Evolutionary conservation across 306 rosid genomes (phyloP), one percentile per base, ranked within the genome.

Genomic region (Acacia acuminata): DNA sequence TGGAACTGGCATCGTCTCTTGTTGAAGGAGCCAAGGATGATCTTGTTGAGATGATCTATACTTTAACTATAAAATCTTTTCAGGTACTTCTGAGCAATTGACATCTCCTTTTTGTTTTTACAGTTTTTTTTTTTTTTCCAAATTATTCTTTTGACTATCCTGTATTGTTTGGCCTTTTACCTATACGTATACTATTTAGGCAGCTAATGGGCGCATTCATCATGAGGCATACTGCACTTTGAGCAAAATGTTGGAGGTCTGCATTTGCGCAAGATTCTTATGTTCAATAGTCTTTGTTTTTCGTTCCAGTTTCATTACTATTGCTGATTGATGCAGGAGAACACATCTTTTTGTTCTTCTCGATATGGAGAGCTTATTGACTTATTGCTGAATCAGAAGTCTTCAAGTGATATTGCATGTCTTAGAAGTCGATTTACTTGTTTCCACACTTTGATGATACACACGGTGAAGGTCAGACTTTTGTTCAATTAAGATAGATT

Each of bases 1-100:
- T 93, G 96, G 94, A 93, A 84, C 86, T 93, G 71, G 93, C 94
- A 66, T 90, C 93, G 17, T 88, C 93, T 88, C 86, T 93, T 81
- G 88, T 92, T 75, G 90, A 82, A 73, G 97, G 98, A 74, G 99
- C 96, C 70, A 79, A 87, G 47, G 92, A 88, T 77, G 89, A 91
- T 88, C 87, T 96, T 80, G 71, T 92, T 87, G 91, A 90, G 87
- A 82, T 86, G 25, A 89, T 96, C 70, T 96, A 86, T 88, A 83
- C 76, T 67, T 85, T 92, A 79, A 80, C 89, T 48, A 82, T 65
- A 67, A 67, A 84, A 34, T 86, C 92, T 9, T 90, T 93, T 85
- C 82, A 88, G 99, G 99, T 95, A 90, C 76, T 65, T 80, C 81
- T 78, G 77, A 51, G 25, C 38, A 48, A 34, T 80, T 38, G 14